Evolutionary conservation across 2,329 filamentous ascomycete genomes (phyloP).

Genomic region (Allantophomopsis lycopodina): DNA sequence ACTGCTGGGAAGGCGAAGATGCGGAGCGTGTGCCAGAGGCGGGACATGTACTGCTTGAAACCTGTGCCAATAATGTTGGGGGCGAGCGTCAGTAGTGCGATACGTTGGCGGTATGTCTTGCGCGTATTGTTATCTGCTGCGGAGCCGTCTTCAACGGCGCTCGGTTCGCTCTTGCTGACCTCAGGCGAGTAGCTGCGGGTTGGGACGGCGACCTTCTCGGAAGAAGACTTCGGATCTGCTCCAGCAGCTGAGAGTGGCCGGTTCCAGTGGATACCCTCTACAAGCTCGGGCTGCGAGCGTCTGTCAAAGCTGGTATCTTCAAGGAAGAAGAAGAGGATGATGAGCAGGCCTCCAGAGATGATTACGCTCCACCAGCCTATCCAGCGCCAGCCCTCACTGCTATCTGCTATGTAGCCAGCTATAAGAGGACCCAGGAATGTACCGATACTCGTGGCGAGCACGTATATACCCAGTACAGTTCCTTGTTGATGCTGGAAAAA

Average conservation of each 20-base stretch:
- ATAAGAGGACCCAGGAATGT: slow-evolving; percentile 40
- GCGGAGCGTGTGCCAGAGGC: slow-evolving; percentile 39
- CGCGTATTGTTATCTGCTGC: slow-evolving; percentile 6
- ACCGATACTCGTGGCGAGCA: slow-evolving; percentile 38
- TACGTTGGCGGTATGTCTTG: slow-evolving; percentile 39
- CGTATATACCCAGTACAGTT: slow-evolving; percentile 37
- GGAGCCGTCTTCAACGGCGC: no score
- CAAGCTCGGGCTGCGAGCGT: slow-evolving; percentile 2
- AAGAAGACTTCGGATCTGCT: no score
- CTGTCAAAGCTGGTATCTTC: slow-evolving; percentile 38
- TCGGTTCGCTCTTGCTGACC: no score
- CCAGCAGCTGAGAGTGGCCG: no score
- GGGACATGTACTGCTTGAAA: slow-evolving; percentile 35
- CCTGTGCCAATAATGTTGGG: slow-evolving; percentile 37
- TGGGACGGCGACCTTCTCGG: no score
- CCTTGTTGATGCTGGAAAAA: slow-evolving; percentile 44
- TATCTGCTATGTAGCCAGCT: slow-evolving; percentile 33
- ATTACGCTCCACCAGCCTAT: slow-evolving; percentile 36
- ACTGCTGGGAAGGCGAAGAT: slow-evolving; percentile 43
- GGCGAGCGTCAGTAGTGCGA: slow-evolving; percentile 39
- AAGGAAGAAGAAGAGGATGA: slow-evolving; percentile 34
- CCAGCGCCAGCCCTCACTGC: slow-evolving; percentile 35
- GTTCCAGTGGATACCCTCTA: no score
- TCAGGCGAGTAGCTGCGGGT: no score
- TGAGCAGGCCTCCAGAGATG: slow-evolving; percentile 29